A percentile compares a stretch with the other conserved stretches of the same genome.
phyloP scores from a whole-genome alignment of 176 grass and related monocot genomes.

The Raddia guianensis region DNA sequence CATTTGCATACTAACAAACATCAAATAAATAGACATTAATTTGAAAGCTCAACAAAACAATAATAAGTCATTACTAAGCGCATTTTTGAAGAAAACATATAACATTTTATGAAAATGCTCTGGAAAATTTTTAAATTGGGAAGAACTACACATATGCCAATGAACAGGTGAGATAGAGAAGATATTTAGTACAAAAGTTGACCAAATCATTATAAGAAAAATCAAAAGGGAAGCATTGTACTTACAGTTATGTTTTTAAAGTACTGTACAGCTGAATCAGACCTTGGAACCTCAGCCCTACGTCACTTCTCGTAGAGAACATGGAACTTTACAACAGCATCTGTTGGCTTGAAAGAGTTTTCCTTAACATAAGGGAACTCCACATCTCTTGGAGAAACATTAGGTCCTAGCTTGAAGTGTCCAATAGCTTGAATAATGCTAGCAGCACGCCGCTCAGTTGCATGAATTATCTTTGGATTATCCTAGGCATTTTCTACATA shows the following conservation, averaged over 20 bases:
- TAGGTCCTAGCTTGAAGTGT: conserved; percentile 71
- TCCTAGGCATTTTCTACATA: conserved; percentile 61
- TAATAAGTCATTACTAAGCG: not conserved
- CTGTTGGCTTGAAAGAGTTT: conserved; percentile 48
- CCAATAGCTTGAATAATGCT: conserved; percentile 90
- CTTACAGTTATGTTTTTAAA: conserved; percentile 74
- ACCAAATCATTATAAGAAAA: conserved; percentile 18
- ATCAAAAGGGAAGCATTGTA: conserved; percentile 19
- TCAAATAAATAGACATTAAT: conserved; percentile 28
- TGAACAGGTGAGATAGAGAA: too few relatives aligned
- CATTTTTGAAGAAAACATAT: not conserved
- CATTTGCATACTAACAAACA: conserved; percentile 59
- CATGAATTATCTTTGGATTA: conserved; percentile 71
- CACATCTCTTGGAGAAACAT: conserved; percentile 70
- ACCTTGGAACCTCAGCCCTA: conserved; percentile 67
- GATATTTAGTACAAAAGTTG: too few relatives aligned
- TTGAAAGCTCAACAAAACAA: conserved; percentile 1
- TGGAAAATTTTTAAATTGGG: not conserved
- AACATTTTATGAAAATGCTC: not conserved
- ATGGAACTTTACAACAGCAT: conserved; percentile 65
- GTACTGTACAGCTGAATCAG: conserved; percentile 48
- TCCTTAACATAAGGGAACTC: conserved; percentile 57
- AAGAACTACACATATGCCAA: not conserved
- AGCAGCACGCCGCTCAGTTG: conserved; percentile 72
- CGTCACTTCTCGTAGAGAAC: conserved; percentile 77